These are phyloP conservation scores for Leucoagaricus sp. DNA, from an alignment of 1,284 basidiomycete species.

Conservation along the genomic window DNA sequence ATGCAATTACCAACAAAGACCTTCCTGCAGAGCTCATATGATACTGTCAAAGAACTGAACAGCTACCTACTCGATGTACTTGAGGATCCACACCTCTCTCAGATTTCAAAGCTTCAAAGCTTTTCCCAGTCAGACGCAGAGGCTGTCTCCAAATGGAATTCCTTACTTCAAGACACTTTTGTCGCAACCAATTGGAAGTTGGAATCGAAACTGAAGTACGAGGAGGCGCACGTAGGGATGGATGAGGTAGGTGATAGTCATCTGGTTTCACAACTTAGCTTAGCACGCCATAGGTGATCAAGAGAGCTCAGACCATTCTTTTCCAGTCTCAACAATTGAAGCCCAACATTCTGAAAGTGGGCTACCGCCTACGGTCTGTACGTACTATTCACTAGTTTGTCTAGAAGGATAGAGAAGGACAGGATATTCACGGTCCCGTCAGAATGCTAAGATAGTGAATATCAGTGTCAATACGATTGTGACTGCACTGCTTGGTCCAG, in stretches of 20 bases:
- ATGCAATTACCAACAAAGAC: conserved; percentile 38
- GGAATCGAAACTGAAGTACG: conserved; percentile 13
- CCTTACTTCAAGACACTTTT: conserved; percentile 46
- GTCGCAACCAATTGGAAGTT: conserved; percentile 35
- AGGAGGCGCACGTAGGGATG: conserved; percentile 12
- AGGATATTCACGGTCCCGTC: no score
- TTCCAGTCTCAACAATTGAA: conserved; percentile 13
- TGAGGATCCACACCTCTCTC: background rate
- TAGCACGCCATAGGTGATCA: conserved; percentile 24
- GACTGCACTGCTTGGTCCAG: conserved; percentile 60
- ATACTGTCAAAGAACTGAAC: background rate
- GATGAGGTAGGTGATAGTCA: background rate
- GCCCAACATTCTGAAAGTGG: conserved; percentile 20
- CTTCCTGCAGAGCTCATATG: conserved; percentile 1
- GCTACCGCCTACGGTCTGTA: conserved; percentile 19
- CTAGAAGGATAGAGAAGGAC: background rate
- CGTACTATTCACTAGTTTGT: conserved; percentile 20
- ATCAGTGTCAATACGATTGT: conserved; percentile 75
- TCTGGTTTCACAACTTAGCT: background rate
- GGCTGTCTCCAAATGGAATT: conserved; percentile 33
- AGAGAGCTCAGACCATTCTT: conserved; percentile 21
- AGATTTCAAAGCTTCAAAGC: background rate
- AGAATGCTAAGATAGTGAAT: conserved; percentile 48
- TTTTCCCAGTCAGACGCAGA: conserved; percentile 26
- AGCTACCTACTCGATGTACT: conserved; percentile 31